phyloP scores from a whole-genome alignment of 1,284 basidiomycete genomes.

The Sphagnurus paluster region DNA sequence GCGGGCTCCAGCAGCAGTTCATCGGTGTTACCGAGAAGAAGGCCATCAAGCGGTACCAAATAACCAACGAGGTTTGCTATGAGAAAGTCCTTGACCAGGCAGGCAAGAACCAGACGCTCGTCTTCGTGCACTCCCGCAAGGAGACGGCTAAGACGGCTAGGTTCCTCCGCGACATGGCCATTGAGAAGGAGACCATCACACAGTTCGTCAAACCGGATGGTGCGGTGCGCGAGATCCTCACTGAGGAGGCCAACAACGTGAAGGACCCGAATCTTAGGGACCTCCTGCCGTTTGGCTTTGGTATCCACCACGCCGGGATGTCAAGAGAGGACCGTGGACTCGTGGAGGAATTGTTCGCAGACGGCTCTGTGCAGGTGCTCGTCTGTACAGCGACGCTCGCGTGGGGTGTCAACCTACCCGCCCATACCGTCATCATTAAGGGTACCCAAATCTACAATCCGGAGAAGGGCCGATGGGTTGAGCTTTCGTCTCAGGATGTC shows the following conservation, averaged over 20 bases:
- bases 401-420: conserved; percentile 99
- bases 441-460: conserved; percentile 99
- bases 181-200: conserved; percentile 95
- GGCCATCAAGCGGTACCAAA: conserved; percentile 97
- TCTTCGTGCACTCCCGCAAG: conserved; percentile 98
- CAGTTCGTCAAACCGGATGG: conserved; percentile 93
- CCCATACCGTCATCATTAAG: conserved; percentile 99
- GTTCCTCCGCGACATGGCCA: conserved; percentile 92
- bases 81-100: conserved; percentile 97
- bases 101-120: conserved; percentile 88
- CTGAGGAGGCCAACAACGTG: conserved; percentile 82
- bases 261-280: conserved; percentile 88
- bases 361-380: conserved; percentile 92
- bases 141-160: conserved; percentile 98
- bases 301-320: conserved; percentile 99
- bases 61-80: conserved; percentile 99
- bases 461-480: conserved; percentile 97
- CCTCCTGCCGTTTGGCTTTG: conserved; percentile 94
- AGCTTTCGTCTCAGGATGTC: conserved; percentile 95
- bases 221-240: conserved; percentile 85
- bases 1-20: conserved; percentile 95
- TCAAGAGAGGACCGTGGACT: conserved; percentile 89
- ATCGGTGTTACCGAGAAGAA: conserved; percentile 99
- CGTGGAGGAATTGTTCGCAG: conserved; percentile 94
- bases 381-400: conserved; percentile 98